phyloP scores from a whole-genome alignment of 2,329 filamentous ascomycete species.

The Clarireedia homoeocarpa region DNA sequence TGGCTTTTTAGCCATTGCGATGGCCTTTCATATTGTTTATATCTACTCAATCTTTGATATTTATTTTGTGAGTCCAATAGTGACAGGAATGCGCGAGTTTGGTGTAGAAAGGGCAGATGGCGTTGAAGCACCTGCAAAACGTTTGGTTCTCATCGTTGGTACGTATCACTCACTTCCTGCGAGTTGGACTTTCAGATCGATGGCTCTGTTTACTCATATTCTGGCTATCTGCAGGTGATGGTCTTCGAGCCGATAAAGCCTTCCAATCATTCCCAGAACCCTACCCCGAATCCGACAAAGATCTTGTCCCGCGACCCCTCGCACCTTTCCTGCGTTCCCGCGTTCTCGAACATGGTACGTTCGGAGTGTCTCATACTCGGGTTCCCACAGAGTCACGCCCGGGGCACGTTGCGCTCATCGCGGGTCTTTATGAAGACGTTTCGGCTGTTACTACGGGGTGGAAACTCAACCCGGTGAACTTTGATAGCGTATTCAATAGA shows the following conservation, averaged over 20 bases:
- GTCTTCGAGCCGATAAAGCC: slow-evolving; percentile 92
- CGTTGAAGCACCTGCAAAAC: slow-evolving; percentile 70
- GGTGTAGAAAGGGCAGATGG: slow-evolving; percentile 52
- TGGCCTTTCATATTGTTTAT: slow-evolving; percentile 90
- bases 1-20: slow-evolving; percentile 79
- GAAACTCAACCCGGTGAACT: slow-evolving; percentile 97
- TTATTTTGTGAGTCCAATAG: slow-evolving; percentile 96
- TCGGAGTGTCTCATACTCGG: slow-evolving; percentile 93
- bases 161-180: slow-evolving; percentile 22
- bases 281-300: slow-evolving; percentile 56
- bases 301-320: slow-evolving; percentile 68
- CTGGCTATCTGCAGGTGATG: slow-evolving; percentile 54
- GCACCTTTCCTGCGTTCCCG: slow-evolving; percentile 87
- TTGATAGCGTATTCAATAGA: slow-evolving; percentile 97
- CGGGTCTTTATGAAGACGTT: slow-evolving; percentile 94
- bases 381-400: slow-evolving; percentile 95
- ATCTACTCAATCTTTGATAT: slow-evolving; percentile 96
- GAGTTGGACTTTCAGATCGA: neutral
- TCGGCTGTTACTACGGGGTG: slow-evolving; percentile 95
- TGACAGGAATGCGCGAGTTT: slow-evolving; percentile 87
- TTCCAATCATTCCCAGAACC: slow-evolving; percentile 91
- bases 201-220: slow-evolving; percentile 10
- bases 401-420: slow-evolving; percentile 93
- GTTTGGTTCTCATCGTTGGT: slow-evolving; percentile 91
- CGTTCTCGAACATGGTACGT: slow-evolving; percentile 83